These are phyloP conservation scores for Toxicodendron radicans DNA, from an alignment of 345 rosid species.

Conservation along the genomic window DNA sequence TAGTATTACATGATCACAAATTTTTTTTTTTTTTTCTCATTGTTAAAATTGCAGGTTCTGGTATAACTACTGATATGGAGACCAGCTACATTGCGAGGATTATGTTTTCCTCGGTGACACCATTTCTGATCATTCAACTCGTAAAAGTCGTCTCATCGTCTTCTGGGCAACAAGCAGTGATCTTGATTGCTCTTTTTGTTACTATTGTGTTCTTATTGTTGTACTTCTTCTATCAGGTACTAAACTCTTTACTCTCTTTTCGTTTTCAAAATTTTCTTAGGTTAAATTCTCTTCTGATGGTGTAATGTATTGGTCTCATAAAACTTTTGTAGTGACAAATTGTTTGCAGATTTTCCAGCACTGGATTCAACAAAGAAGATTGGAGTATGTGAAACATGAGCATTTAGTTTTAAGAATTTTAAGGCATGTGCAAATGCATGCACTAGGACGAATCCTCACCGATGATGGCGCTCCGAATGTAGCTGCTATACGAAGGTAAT, in stretches of 20 bases:
- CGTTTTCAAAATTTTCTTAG: too few relatives aligned
- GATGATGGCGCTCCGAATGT: constrained; percentile 34
- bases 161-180: constrained; percentile 23
- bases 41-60: constrained; percentile 26
- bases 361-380: constrained; percentile 41
- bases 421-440: constrained; percentile 23
- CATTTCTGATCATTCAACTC: constrained; percentile 36
- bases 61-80: constrained; percentile 41
- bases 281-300: not conserved
- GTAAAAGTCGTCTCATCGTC: constrained; percentile 24
- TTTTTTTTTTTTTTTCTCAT: not conserved
- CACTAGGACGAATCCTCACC: constrained; percentile 28
- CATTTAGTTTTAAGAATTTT: constrained; percentile 28
- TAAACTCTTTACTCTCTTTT: not conserved
- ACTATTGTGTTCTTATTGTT: constrained; percentile 25
- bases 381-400: constrained; percentile 34
- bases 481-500: constrained; percentile 28
- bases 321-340: not conserved
- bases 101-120: constrained; percentile 42
- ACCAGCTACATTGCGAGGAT: constrained; percentile 46
- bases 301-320: not conserved
- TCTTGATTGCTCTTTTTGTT: constrained; percentile 27
- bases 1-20: too few relatives aligned
- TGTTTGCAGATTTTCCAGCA: constrained; percentile 35
- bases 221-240: constrained; percentile 41